Percentiles rank a stretch among this genome's conserved stretches.
phyloP scores from a whole-genome alignment of 768 basidiomycete species.

The Boletus huronensis region DNA sequence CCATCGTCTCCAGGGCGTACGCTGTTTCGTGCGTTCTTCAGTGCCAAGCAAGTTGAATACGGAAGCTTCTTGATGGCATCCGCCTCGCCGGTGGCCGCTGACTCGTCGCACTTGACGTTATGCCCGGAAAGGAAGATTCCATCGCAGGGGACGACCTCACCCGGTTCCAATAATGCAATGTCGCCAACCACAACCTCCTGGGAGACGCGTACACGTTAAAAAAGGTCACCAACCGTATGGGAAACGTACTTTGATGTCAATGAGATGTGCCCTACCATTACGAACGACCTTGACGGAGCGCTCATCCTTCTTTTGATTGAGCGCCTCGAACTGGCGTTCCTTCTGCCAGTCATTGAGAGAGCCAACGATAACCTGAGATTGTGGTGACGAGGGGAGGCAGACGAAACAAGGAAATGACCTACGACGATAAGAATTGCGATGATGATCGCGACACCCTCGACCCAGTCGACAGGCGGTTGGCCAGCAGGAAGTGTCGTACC shows the following conservation, averaged over 20 bases:
- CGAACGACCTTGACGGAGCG: conserved; percentile 85
- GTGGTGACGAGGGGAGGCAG: background rate
- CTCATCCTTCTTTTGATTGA: conserved; percentile 96
- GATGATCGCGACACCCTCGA: conserved; percentile 87
- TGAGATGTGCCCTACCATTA: conserved; percentile 59
- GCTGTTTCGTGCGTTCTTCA: conserved; percentile 35
- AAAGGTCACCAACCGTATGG: background rate
- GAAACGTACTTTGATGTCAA: conserved; percentile 73
- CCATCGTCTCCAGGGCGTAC: conserved; percentile 20
- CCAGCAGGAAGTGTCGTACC: conserved; percentile 57
- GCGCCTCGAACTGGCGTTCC: conserved; percentile 87
- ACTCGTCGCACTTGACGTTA: conserved; percentile 94
- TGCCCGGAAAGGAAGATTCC: conserved; percentile 92
- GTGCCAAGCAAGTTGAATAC: conserved; percentile 68
- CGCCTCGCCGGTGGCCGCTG: conserved; percentile 93
- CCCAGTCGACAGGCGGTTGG: conserved; percentile 90
- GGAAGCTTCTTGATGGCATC: conserved; percentile 89
- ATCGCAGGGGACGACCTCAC: conserved; percentile 94
- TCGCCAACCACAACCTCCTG: conserved; percentile 94
- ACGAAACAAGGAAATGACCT: conserved; percentile 23
- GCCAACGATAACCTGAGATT: conserved; percentile 75
- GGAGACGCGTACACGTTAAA: conserved; percentile 19
- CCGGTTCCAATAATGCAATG: conserved; percentile 86
- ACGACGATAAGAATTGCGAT: conserved; percentile 75
- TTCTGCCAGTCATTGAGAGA: conserved; percentile 98